phyloP scores from a whole-genome alignment of 1,284 basidiomycete species.

The Earliella scabrosa region DNA sequence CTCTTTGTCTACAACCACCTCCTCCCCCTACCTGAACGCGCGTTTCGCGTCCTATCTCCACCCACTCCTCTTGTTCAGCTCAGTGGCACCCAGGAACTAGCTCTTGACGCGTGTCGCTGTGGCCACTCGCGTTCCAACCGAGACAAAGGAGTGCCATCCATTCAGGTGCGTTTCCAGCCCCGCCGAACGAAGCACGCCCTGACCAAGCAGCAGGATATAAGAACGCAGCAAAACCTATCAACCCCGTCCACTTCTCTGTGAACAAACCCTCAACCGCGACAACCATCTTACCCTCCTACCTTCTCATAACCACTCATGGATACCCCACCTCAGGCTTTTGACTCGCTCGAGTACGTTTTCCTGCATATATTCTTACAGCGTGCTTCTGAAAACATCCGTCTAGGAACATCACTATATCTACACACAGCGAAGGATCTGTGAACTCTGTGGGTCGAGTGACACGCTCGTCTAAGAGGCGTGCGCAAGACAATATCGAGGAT shows the following conservation, averaged over 20 bases:
- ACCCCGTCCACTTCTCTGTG: background rate
- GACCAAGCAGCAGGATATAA: background rate
- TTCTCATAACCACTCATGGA: background rate
- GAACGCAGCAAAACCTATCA: background rate
- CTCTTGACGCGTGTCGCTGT: background rate
- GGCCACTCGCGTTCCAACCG: background rate
- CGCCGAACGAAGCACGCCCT: background rate
- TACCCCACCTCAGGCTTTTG: background rate
- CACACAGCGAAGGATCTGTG: background rate
- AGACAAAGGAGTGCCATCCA: slow-evolving; percentile 1
- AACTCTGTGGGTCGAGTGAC: background rate
- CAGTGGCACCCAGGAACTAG: background rate
- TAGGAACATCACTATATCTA: background rate
- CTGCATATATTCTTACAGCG: background rate
- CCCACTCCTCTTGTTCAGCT: too few species aligned
- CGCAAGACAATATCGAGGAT: background rate
- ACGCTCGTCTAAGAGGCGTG: background rate
- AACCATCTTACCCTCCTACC: too few species aligned
- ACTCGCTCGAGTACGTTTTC: background rate
- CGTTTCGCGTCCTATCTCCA: background rate
- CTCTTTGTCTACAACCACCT: slow-evolving; percentile 7
- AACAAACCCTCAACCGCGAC: too few species aligned
- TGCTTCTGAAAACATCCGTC: background rate
- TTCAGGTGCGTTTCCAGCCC: slow-evolving; percentile 4
- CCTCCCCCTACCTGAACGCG: background rate